Conservation (phyloP, 768 basidiomycete genomes). For the Phanerodontia chrysosporium region DNA sequence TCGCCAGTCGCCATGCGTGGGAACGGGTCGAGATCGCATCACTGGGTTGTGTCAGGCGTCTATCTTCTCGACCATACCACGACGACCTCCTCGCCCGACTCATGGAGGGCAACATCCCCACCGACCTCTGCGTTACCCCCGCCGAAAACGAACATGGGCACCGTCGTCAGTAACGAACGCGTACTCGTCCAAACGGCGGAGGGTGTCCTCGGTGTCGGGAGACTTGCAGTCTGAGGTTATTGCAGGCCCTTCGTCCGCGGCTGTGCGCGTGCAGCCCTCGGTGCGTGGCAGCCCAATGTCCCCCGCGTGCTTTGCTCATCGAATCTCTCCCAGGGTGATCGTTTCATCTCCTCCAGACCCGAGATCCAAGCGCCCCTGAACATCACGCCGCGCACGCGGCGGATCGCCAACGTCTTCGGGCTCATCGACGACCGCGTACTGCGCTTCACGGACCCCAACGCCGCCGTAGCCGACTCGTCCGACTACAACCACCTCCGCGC, state of each 20-base stretch:
- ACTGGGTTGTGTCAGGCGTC: neutral
- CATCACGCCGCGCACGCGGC: constrained; percentile 61
- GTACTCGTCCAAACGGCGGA: constrained; percentile 39
- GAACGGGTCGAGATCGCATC: neutral
- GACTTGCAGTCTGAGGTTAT: constrained; percentile 33
- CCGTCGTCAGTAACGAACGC: constrained; percentile 34
- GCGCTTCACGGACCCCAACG: constrained; percentile 41
- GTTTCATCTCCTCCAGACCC: constrained; percentile 55
- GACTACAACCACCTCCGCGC: constrained; percentile 46
- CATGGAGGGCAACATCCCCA: constrained; percentile 5
- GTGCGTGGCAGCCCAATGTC: constrained; percentile 11
- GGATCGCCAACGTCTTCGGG: constrained; percentile 61
- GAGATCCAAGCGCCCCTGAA: constrained; percentile 50
- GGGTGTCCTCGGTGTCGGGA: constrained; percentile 36
- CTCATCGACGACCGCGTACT: constrained; percentile 53
- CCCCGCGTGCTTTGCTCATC: neutral
- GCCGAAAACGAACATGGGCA: constrained; percentile 16
- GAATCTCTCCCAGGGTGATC: constrained; percentile 42
- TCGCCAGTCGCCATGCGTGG: neutral
- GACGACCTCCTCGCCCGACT: neutral
- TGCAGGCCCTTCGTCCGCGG: constrained; percentile 9
- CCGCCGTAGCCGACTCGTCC: constrained; percentile 31
- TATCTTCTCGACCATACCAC: neutral
- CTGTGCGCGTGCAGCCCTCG: constrained; percentile 26
- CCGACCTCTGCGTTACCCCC: constrained; percentile 5